phyloP scores from a whole-genome alignment of 2,329 filamentous ascomycete species.

The Myriosclerotinia duriaeana region DNA sequence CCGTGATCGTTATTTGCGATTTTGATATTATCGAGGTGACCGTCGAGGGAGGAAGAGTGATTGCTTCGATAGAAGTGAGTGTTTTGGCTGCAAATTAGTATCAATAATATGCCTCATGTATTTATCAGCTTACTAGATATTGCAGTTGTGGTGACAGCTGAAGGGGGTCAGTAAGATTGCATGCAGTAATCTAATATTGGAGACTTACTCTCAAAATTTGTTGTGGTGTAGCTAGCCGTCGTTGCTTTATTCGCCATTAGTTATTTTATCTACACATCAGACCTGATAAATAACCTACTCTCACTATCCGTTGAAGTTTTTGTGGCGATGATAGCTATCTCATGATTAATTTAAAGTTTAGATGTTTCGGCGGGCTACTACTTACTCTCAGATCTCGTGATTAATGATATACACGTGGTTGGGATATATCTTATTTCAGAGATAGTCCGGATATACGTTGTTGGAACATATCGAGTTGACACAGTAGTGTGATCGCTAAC shows the following conservation, averaged over 20 bases:
- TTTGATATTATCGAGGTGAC: constrained; percentile 1
- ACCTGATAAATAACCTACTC: background rate
- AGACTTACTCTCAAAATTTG: background rate
- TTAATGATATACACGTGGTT: constrained; percentile 15
- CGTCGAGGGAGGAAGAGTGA: background rate
- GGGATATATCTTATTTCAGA: constrained; percentile 18
- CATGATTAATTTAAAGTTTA: background rate
- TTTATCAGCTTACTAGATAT: background rate
- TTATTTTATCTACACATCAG: background rate
- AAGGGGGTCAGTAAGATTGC: background rate
- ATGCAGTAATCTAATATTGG: background rate
- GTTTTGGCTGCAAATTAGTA: constrained; percentile 11
- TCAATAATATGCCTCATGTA: background rate
- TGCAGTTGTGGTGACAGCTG: background rate
- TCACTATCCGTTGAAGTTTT: constrained; percentile 15
- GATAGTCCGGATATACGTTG: background rate
- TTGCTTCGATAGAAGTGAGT: background rate
- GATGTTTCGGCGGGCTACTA: background rate
- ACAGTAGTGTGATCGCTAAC: background rate
- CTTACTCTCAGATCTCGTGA: constrained; percentile 22
- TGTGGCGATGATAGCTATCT: background rate
- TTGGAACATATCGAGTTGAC: background rate
- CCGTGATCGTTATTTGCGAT: background rate
- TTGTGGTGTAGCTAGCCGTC: constrained; percentile 1
- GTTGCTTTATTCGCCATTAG: background rate